Conservation (phyloP, 2,329 filamentous ascomycete genomes). For the Atkinsonella texensis region DNA sequence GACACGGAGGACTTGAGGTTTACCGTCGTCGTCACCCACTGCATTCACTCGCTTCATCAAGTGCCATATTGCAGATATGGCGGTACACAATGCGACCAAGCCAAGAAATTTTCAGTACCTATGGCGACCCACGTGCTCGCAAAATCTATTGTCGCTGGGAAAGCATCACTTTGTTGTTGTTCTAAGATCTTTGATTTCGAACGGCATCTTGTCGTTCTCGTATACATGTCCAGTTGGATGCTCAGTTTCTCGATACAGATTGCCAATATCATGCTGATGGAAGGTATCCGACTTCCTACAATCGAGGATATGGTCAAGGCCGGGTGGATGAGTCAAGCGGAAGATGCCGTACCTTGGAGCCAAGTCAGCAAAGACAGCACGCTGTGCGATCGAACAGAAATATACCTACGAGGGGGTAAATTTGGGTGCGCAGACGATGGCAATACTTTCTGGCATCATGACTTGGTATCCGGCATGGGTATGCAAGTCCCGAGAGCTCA, state of each 20-base stretch:
- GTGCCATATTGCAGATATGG: too few relatives aligned
- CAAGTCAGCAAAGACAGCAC: not conserved
- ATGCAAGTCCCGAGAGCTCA: conserved; percentile 88
- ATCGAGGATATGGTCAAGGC: conserved; percentile 69
- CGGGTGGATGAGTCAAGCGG: conserved; percentile 84
- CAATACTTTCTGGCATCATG: conserved; percentile 92
- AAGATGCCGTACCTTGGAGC: conserved; percentile 70
- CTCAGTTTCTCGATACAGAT: conserved; percentile 67
- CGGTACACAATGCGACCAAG: too few relatives aligned
- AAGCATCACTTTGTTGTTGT: conserved; percentile 6
- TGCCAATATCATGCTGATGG: conserved; percentile 56
- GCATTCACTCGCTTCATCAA: too few relatives aligned
- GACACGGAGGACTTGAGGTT: too few relatives aligned
- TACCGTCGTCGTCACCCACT: too few relatives aligned
- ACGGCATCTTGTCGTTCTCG: conserved; percentile 53
- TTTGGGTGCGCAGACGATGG: conserved; percentile 87
- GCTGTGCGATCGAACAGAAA: not conserved
- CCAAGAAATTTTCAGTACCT: too few relatives aligned
- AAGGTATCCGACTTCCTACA: conserved; percentile 74
- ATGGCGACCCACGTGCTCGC: not conserved
- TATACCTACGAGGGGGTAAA: conserved; percentile 60
- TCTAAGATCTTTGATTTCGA: conserved; percentile 42
- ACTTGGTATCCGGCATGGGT: conserved; percentile 91
- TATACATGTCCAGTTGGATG: conserved; percentile 58
- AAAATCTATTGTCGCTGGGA: not conserved